Base-by-base conservation (phyloP, 345 rosid species). In the Alliaria petiolata region DNA sequence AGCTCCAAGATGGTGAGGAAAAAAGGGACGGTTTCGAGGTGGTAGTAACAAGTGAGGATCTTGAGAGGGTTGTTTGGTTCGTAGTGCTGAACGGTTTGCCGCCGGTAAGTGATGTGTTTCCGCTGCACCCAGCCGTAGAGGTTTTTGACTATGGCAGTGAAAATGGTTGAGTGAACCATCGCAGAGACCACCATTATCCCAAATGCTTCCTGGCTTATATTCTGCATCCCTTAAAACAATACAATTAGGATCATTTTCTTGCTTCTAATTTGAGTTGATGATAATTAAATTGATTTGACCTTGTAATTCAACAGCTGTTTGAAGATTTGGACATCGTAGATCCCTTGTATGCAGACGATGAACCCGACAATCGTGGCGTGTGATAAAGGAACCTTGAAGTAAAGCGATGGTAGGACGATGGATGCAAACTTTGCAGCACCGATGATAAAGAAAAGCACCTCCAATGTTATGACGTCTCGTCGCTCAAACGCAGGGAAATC, bases 261-360 rank as follows among this genome's bases (percentile, higher is more conserved):
- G n/a, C n/a, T n/a, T n/a, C n/a, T n/a, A n/a, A n/a, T n/a, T n/a
- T n/a, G n/a, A n/a, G n/a, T n/a, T n/a, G n/a, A n/a, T n/a, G n/a
- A n/a, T n/a, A n/a, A n/a, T n/a, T n/a, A n/a, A n/a, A n/a, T n/a
- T n/a, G n/a, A n/a, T n/a, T n/a, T n/a, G n/a, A 67, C 78, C 72
- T 38, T 17, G 65, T 55, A 57, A 38, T 55, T 65, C 43, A 46
- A 51, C 34, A 70, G 53, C 1, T 55, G 59, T 11, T 59, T 42
- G 34, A 57, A 78, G 20, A 66, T 8, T 13, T 76, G 82, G 38
- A 81, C 45, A 70, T 81, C 84, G 38, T 69, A 66, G 36, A 78
- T 38, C 49, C 84, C 84, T 59, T 79, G 81, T 60, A 72, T 56
- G 61, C 64, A 78, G 60, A 80, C 62, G 46, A 80, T 58, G 11